Conservation (phyloP, 257 asterid species). For the Capsicum pubescens region DNA sequence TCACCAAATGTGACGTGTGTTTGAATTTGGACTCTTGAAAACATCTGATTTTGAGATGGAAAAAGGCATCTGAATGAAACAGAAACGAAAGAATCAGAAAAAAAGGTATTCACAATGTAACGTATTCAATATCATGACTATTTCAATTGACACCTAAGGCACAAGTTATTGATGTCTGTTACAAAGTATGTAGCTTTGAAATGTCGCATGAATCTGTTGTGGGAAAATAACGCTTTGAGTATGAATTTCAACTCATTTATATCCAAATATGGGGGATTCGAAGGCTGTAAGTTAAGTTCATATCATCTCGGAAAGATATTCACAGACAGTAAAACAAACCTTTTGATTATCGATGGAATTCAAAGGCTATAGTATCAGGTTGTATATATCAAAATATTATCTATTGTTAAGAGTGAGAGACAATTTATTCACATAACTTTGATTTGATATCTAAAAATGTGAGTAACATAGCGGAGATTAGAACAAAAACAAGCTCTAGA, state of each 20-base stretch:
- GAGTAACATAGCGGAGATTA: not conserved
- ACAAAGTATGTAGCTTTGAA: not conserved
- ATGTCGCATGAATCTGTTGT: not conserved
- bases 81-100: not conserved
- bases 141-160: not conserved
- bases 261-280: not conserved
- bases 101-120: not conserved
- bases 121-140: not conserved
- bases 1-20: slow-evolving; percentile 69
- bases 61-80: slow-evolving; percentile 48
- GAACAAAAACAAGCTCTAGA: not conserved
- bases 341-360: not conserved
- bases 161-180: not conserved
- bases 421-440: not conserved
- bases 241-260: too few relatives aligned
- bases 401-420: not conserved
- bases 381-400: not conserved
- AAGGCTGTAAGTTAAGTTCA: not conserved
- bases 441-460: not conserved
- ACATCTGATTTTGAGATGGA: slow-evolving; percentile 74
- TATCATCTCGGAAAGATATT: not conserved
- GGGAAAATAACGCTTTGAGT: not conserved
- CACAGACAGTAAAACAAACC: not conserved
- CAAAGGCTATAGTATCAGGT: too few relatives aligned
- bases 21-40: slow-evolving; percentile 73